These are phyloP conservation scores for Omphalea diandra DNA, from an alignment of 441 rosid genomes.

Conservation along the genomic window DNA sequence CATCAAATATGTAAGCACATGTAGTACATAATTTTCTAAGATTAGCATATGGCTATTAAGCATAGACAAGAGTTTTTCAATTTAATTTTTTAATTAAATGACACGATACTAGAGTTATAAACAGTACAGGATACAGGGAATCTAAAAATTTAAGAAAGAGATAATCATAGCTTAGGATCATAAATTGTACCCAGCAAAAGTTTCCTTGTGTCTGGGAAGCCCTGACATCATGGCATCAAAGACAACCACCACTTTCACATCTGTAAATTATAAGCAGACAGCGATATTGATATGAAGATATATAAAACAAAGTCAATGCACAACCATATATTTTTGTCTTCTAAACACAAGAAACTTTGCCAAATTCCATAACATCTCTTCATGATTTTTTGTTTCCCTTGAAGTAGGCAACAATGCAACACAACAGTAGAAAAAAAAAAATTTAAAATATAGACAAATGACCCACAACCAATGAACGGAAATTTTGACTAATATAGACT, in stretches of 20 bases:
- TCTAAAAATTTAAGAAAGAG: too few species aligned
- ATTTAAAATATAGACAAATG: not conserved
- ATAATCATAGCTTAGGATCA: slow-evolving; percentile 8
- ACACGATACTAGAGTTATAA: too few species aligned
- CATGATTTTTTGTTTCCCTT: too few species aligned
- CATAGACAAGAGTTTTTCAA: too few species aligned
- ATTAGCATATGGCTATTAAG: too few species aligned
- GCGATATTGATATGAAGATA: slow-evolving; percentile 12
- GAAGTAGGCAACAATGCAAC: not conserved
- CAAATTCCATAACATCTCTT: not conserved
- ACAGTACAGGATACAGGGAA: too few species aligned
- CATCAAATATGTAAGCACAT: too few species aligned
- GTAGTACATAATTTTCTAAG: too few species aligned
- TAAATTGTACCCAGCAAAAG: slow-evolving; percentile 54
- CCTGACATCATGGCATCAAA: slow-evolving; percentile 96
- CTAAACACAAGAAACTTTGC: not conserved
- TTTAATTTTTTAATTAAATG: too few species aligned
- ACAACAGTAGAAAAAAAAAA: too few species aligned
- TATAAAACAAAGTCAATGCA: not conserved
- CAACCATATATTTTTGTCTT: not conserved
- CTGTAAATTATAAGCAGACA: slow-evolving; percentile 44
- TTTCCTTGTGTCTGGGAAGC: slow-evolving; percentile 83
- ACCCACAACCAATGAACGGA: not conserved
- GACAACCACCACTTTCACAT: slow-evolving; percentile 86
- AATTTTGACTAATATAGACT: not conserved